Conservation (phyloP, 257 asterid species). For the Capsicum pubescens region DNA sequence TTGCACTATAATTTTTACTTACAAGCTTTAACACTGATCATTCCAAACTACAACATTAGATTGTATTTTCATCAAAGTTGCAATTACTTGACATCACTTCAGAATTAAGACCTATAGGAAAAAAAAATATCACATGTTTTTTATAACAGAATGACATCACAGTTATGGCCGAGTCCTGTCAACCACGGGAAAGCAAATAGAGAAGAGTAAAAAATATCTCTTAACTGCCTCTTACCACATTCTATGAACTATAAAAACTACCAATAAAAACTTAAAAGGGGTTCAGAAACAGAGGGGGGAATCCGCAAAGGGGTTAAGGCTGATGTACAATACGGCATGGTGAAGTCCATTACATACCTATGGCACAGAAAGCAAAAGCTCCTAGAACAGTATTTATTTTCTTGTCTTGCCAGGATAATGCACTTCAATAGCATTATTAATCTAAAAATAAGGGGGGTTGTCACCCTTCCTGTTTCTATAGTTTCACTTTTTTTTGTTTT, state of each 20-base stretch:
- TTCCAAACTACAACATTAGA: slow-evolving; percentile 15
- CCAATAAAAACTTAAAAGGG: background rate
- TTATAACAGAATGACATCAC: background rate
- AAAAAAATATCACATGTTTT: background rate
- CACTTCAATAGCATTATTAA: background rate
- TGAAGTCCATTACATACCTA: slow-evolving; percentile 24
- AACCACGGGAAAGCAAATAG: background rate
- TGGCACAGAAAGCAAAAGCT: slow-evolving; percentile 5
- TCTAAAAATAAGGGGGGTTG: background rate
- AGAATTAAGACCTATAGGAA: background rate
- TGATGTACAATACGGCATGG: background rate
- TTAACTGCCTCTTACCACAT: slow-evolving; percentile 16
- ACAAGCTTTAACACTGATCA: background rate
- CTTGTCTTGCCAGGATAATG: background rate
- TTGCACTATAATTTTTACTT: background rate
- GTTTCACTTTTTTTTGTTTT: slow-evolving; percentile 3
- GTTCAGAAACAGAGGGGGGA: background rate
- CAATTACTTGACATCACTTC: background rate
- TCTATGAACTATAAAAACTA: background rate
- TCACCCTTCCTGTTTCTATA: slow-evolving; percentile 20
- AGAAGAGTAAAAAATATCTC: background rate
- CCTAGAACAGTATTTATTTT: slow-evolving; percentile 13
- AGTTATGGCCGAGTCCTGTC: background rate
- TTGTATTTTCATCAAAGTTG: slow-evolving; percentile 1
- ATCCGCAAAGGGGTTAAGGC: slow-evolving; percentile 13